These are phyloP conservation scores for Wilcoxina mikolae DNA, from an alignment of 495 filamentous ascomycete genomes.

Conservation along the genomic window DNA sequence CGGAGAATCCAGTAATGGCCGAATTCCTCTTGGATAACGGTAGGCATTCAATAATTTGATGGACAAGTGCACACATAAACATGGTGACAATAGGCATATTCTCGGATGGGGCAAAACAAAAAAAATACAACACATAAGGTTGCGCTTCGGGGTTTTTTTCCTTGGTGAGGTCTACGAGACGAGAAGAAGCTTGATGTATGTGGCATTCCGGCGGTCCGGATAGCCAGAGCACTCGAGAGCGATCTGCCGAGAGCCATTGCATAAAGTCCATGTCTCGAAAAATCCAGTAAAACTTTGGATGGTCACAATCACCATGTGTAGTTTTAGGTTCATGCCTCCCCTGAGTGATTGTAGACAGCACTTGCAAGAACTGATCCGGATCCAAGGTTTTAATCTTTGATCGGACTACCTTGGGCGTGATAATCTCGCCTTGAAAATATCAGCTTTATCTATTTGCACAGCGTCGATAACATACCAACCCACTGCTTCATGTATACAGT, in stretches of 20 bases:
- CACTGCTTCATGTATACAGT: constrained; percentile 1
- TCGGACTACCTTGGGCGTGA: too few relatives aligned
- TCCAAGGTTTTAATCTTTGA: too few relatives aligned
- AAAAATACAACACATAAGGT: neutral
- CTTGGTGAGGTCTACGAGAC: neutral
- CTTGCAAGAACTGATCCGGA: too few relatives aligned
- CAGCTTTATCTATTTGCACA: too few relatives aligned
- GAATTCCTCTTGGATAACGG: neutral
- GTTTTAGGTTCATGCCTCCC: too few relatives aligned
- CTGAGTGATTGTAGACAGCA: too few relatives aligned
- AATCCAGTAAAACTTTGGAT: too few relatives aligned
- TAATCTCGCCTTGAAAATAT: too few relatives aligned
- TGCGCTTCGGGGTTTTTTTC: too few relatives aligned
- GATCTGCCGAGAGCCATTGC: neutral
- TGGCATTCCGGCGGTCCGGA: neutral
- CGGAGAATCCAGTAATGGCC: neutral
- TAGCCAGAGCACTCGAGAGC: neutral
- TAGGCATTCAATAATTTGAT: neutral
- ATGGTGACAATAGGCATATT: neutral
- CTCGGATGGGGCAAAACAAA: neutral
- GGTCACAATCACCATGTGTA: too few relatives aligned
- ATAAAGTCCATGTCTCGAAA: too few relatives aligned
- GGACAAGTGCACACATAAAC: neutral
- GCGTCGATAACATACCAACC: neutral
- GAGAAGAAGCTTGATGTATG: neutral